Base-by-base conservation (phyloP, 1,139 yeast species). In the Hemisphaericaspora xylofermentans region DNA sequence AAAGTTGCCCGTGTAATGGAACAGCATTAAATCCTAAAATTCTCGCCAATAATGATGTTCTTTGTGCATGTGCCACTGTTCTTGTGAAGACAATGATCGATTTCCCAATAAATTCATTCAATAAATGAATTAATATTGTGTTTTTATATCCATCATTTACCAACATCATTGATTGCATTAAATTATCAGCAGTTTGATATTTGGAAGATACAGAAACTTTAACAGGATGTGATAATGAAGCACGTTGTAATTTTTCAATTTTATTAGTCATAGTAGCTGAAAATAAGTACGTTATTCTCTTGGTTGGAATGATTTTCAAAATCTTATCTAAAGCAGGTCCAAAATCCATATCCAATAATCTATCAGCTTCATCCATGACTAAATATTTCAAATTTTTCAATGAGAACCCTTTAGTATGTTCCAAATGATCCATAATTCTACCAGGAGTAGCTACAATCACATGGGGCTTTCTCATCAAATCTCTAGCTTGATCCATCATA, bases 251-350 rank as follows among this genome's bases (percentile, higher is more conserved):
- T 62, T 89, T 91, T 57, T 91, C 98, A 53, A 93, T 91, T 60
- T 93, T 93, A 38, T 87, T 85, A 2, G 98, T 91, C 84, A 94
- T 88, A 3, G 99, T 93, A 12, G 99, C 99, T 17, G 96, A 87
- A 57, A 91, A 93, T 45, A 94, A 67, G 55, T 85, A 89, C 0
- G 98, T 93, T 21, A 84, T 84, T 61, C 98, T 76, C 45, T 84
- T 81, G 33, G 76, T 68, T n/a, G 98, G 98, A 36, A 93, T 86
- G 39, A 88, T 79, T 50, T 82, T 84, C 46, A 93, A 71, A 48
- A 93, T 87, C 58, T 86, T 84, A 57, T 89, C 96, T 51, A 93
- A 72, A 16, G 93, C 96, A 30, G 96, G 96, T 12, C 96, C 97
- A 56, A 94, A 93, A 61, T 94, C 98, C 88, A 93, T 81, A 68